Evolutionary conservation across 2,329 filamentous ascomycete genomes (phyloP).

Genomic region (Zasmidium citrigriseum): DNA sequence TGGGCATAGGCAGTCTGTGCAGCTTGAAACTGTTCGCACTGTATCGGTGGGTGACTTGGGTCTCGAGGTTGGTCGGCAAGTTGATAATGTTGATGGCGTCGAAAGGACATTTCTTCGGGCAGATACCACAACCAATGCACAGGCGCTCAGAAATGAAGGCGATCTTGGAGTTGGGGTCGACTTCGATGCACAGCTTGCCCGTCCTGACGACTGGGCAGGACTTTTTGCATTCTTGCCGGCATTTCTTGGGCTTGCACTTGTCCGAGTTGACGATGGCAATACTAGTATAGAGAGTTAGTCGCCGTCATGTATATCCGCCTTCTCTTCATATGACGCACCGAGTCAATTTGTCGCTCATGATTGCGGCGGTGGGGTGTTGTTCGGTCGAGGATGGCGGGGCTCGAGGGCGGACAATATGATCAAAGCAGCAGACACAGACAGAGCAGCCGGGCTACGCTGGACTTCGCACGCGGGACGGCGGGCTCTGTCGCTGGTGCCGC

Average conservation of each 20-base stretch:
- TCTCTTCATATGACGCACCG: conserved; percentile 61
- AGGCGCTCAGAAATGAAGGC: conserved; percentile 97
- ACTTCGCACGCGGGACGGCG: not conserved
- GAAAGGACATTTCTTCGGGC: conserved; percentile 98
- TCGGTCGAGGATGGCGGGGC: not conserved
- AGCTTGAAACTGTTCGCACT: conserved; percentile 99
- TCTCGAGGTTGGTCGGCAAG: conserved; percentile 97
- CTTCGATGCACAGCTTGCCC: conserved; percentile 97
- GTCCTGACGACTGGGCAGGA: conserved; percentile 96
- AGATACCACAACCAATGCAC: conserved; percentile 99
- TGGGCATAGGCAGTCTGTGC: conserved; percentile 91
- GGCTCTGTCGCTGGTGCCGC: not conserved
- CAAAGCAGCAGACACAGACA: no score
- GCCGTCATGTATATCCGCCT: not conserved
- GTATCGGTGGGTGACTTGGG: conserved; percentile 96
- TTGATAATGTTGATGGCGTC: conserved; percentile 99
- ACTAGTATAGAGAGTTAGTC: conserved; percentile 53
- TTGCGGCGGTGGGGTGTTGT: conserved; percentile 33
- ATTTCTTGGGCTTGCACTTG: conserved; percentile 80
- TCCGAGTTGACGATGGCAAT: conserved; percentile 98
- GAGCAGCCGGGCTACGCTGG: not conserved
- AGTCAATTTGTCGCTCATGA: conserved; percentile 84
- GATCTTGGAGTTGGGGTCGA: conserved; percentile 82
- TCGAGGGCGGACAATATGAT: not conserved
- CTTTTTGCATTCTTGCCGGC: conserved; percentile 93